Conservation (phyloP, 2,329 filamentous ascomycete genomes). For the Xylariaceae sp. region DNA sequence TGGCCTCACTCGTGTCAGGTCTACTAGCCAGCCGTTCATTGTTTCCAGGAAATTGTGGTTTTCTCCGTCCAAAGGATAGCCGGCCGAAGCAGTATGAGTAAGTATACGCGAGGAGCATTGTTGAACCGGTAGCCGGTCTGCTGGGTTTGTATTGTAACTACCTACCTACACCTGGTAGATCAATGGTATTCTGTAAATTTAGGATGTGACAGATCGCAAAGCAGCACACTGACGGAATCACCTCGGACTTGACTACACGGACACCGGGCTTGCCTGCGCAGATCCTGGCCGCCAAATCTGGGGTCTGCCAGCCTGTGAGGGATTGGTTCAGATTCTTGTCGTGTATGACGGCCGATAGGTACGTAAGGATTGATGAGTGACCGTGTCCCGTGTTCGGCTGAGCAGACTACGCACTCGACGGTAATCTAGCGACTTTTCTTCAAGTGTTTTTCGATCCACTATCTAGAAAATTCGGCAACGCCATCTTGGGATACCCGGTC, state of each 20-base stretch:
- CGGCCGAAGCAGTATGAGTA: not conserved
- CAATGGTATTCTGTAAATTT: constrained; percentile 1
- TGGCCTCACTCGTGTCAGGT: no score
- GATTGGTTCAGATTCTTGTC: constrained; percentile 6
- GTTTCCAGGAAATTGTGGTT: not conserved
- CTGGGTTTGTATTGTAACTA: constrained; percentile 3
- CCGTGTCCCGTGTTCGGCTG: not conserved
- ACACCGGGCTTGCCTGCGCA: constrained; percentile 13
- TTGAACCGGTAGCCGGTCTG: constrained; percentile 1
- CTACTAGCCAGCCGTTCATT: no score
- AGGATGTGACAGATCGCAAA: constrained; percentile 14
- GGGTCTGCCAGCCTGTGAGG: constrained; percentile 7
- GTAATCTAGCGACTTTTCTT: no score
- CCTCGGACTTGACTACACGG: constrained; percentile 5
- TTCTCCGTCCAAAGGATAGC: not conserved
- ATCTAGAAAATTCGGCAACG: not conserved
- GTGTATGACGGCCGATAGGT: constrained; percentile 1
- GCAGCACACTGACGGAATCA: constrained; percentile 8
- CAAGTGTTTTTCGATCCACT: no score
- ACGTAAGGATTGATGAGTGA: no score
- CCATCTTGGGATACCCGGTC: not conserved
- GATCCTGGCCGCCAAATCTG: constrained; percentile 14
- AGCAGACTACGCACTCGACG: not conserved
- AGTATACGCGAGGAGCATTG: not conserved
- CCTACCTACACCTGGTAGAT: constrained; percentile 3